Percentiles rank a stretch among this genome's conserved stretches.
Conservation (phyloP, 2,329 filamentous ascomycete species). For the Alternaria sp. region DNA sequence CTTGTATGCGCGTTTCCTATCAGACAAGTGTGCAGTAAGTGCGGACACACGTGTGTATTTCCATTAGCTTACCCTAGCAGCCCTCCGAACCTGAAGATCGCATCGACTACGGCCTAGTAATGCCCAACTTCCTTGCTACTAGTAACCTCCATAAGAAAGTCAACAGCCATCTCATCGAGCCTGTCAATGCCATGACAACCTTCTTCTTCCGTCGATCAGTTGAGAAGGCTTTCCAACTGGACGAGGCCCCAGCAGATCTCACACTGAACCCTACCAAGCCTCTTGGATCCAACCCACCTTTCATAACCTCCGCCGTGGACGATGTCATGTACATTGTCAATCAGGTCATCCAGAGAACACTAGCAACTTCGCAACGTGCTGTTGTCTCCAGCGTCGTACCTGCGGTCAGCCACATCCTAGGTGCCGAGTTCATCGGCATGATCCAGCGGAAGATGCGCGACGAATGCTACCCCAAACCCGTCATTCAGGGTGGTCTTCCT, state of each 20-base stretch:
- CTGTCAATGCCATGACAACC: constrained; percentile 90
- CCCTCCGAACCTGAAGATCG: constrained; percentile 56
- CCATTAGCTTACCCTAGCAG: constrained; percentile 27
- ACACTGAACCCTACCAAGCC: constrained; percentile 75
- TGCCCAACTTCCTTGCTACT: constrained; percentile 77
- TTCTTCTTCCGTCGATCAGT: constrained; percentile 98
- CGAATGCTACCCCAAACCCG: constrained; percentile 85
- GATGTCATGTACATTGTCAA: constrained; percentile 99
- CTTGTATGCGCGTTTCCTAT: constrained; percentile 86
- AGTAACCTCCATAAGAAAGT: constrained; percentile 85
- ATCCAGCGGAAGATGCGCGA: constrained; percentile 97
- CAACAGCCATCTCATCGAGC: constrained; percentile 71
- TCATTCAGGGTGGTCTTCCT: constrained; percentile 79
- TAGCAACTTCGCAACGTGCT: constrained; percentile 82
- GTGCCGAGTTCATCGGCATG: constrained; percentile 94
- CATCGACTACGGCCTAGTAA: constrained; percentile 61
- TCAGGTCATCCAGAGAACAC: constrained; percentile 82
- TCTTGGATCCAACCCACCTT: constrained; percentile 79
- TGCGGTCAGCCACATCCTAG: constrained; percentile 78
- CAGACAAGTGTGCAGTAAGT: constrained; percentile 81
- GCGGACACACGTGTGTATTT: constrained; percentile 1
- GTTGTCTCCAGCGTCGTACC: constrained; percentile 81
- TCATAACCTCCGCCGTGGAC: constrained; percentile 93
- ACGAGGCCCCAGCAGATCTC: constrained; percentile 82
- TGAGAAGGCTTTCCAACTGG: constrained; percentile 96